Evolutionary conservation across 2,329 filamentous ascomycete species (phyloP).

Genomic region (Ustulina deusta): DNA sequence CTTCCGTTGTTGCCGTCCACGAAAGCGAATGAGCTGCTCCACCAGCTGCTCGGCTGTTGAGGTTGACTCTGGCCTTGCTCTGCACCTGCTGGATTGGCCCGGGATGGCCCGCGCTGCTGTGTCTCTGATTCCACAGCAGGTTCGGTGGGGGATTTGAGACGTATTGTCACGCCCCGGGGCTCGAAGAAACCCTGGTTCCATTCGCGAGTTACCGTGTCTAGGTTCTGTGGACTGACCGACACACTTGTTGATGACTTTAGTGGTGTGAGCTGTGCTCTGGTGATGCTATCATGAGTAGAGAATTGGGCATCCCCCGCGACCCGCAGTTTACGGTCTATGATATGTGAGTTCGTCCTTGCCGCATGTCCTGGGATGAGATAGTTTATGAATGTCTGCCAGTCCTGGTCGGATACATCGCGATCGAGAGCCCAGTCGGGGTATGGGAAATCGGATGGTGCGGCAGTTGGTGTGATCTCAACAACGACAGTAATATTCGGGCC

Average conservation of each 20-base stretch:
- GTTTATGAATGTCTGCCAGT: conserved; percentile 71
- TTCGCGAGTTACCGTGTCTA: conserved; percentile 60
- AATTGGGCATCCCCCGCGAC: conserved; percentile 53
- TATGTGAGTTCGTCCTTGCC: conserved; percentile 57
- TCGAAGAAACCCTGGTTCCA: conserved; percentile 70
- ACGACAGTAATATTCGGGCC: conserved; percentile 48
- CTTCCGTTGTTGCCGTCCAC: conserved; percentile 42
- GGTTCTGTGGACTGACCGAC: conserved; percentile 46
- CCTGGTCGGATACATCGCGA: conserved; percentile 62
- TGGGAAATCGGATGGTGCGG: conserved; percentile 59
- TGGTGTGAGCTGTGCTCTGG: conserved; percentile 58
- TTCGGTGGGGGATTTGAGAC: conserved; percentile 44
- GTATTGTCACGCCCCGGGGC: conserved; percentile 61
- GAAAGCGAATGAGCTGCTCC: conserved; percentile 44
- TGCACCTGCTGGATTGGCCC: conserved; percentile 3
- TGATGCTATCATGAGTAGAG: conserved; percentile 49
- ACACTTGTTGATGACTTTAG: conserved; percentile 49
- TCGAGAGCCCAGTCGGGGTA: conserved; percentile 55
- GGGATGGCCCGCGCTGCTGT: conserved; percentile 13
- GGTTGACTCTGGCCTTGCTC: conserved; percentile 26
- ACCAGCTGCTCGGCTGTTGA: conserved; percentile 33
- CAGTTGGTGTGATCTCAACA: conserved; percentile 52
- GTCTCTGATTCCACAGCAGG: conserved; percentile 32
- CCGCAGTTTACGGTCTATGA: conserved; percentile 63
- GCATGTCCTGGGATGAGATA: conserved; percentile 65